Conservation (phyloP, 192 early-diverging fungal species). For the Dissophora ornata region DNA sequence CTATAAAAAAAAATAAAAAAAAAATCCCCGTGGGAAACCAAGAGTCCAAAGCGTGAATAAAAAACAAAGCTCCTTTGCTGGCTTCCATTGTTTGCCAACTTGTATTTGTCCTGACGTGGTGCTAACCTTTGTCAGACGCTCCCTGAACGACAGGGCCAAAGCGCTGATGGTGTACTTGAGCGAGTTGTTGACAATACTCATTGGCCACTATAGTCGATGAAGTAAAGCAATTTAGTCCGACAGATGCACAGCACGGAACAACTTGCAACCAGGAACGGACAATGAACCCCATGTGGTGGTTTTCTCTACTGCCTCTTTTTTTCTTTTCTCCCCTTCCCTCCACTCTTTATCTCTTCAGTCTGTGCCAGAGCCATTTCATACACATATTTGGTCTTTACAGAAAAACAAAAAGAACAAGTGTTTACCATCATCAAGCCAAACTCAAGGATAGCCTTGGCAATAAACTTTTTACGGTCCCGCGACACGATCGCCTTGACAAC, state of each 20-base stretch:
- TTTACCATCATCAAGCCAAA: slow-evolving; percentile 75
- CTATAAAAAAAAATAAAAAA: slow-evolving; percentile 25
- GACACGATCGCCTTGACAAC: slow-evolving; percentile 84
- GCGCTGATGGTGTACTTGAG: slow-evolving; percentile 69
- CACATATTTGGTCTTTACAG: too few relatives aligned
- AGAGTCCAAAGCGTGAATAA: too few relatives aligned
- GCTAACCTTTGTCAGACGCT: slow-evolving; percentile 66
- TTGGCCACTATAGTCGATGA: slow-evolving; percentile 69
- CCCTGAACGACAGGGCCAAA: slow-evolving; percentile 67
- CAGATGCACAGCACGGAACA: too few relatives aligned
- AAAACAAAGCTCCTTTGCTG: too few relatives aligned
- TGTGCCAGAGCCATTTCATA: too few relatives aligned
- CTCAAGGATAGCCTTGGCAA: slow-evolving; percentile 69
- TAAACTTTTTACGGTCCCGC: slow-evolving; percentile 69
- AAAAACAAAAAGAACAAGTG: background rate
- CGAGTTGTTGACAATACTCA: slow-evolving; percentile 73
- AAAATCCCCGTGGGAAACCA: background rate
- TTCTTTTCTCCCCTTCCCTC: too few relatives aligned
- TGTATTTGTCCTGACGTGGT: too few relatives aligned
- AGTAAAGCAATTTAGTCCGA: too few relatives aligned
- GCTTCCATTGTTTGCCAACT: too few relatives aligned
- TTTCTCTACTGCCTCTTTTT: slow-evolving; percentile 1
- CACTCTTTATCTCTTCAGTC: too few relatives aligned
- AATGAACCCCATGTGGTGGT: slow-evolving; percentile 12
- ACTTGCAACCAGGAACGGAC: slow-evolving; percentile 1